A percentile compares a stretch with the other conserved stretches of the same genome.
These are phyloP conservation scores for Fomitopsis pinicola DNA, from an alignment of 1,284 basidiomycete genomes.

Conservation along the genomic window DNA sequence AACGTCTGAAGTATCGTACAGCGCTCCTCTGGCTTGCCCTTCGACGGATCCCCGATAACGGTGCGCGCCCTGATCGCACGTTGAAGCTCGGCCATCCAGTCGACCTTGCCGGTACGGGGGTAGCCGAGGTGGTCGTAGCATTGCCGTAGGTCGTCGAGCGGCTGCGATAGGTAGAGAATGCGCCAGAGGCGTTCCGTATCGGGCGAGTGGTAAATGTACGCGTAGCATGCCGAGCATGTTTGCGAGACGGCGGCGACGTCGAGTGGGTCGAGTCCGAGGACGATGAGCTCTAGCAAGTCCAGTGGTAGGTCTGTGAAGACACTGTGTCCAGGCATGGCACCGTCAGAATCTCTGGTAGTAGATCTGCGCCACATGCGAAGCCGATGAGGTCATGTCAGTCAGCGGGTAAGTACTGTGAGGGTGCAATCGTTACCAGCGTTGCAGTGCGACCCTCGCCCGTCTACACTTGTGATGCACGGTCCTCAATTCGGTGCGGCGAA, in stretches of 20 bases:
- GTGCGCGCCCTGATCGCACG: conserved; percentile 46
- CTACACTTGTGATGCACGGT: no score
- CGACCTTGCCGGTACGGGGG: conserved; percentile 27
- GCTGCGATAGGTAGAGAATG: conserved; percentile 51
- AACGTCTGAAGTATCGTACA: conserved; percentile 41
- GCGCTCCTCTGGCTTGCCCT: conserved; percentile 39
- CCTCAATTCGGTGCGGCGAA: no score
- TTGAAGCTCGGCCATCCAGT: conserved; percentile 53
- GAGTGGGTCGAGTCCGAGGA: conserved; percentile 50
- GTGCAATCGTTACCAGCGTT: background rate
- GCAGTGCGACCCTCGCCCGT: background rate
- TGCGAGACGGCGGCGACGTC: conserved; percentile 48
- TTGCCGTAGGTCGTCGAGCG: conserved; percentile 53
- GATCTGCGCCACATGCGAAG: background rate
- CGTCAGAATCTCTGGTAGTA: no score
- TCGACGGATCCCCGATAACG: conserved; percentile 30
- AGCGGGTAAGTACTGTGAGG: no score
- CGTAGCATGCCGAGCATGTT: conserved; percentile 39
- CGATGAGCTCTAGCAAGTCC: conserved; percentile 53
- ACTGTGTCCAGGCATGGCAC: conserved; percentile 9
- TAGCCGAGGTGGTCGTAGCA: conserved; percentile 42
- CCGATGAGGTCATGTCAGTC: background rate
- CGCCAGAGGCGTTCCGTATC: conserved; percentile 55
- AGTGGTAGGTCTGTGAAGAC: conserved; percentile 34
- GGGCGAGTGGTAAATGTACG: conserved; percentile 40